Evolutionary conservation across 2,329 filamentous ascomycete genomes (phyloP).

Genomic region (Elsinoe ampelina): DNA sequence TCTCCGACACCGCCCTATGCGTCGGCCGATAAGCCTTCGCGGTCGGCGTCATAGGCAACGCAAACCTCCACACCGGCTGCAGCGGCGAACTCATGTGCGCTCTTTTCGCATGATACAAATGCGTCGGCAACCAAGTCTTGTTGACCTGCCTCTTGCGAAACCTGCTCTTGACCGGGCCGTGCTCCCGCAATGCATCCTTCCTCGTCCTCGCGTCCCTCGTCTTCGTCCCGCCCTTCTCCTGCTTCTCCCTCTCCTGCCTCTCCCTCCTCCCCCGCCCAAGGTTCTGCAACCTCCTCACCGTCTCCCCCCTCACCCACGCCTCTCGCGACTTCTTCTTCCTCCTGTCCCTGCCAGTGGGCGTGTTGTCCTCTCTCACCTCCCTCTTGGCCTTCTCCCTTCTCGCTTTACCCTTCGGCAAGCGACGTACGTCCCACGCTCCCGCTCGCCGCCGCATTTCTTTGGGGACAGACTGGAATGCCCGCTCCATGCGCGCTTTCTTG

Average conservation of each 20-base stretch:
- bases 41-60: constrained; percentile 73
- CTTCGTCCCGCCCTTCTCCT: constrained; percentile 24
- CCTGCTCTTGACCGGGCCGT: constrained; percentile 52
- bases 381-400: constrained; percentile 59
- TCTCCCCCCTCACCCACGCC: constrained; percentile 60
- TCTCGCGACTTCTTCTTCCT: constrained; percentile 49
- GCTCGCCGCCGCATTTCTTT: constrained; percentile 75
- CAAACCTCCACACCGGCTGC: constrained; percentile 80
- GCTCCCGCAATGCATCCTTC: constrained; percentile 59
- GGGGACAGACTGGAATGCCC: constrained; percentile 88
- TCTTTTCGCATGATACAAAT: constrained; percentile 87
- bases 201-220: constrained; percentile 54
- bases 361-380: constrained; percentile 86
- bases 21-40: constrained; percentile 84
- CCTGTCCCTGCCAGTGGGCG: constrained; percentile 62
- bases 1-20: constrained; percentile 65
- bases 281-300: constrained; percentile 59
- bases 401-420: constrained; percentile 70
- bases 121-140: constrained; percentile 92
- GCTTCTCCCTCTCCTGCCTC: constrained; percentile 27
- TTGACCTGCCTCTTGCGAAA: constrained; percentile 77
- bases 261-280: constrained; percentile 45
- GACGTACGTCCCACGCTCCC: constrained; percentile 89
- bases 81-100: constrained; percentile 76
- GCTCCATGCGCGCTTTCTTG: constrained; percentile 52